phyloP scores from a whole-genome alignment of 495 filamentous ascomycete genomes.

The Trichoderma reesei region DNA sequence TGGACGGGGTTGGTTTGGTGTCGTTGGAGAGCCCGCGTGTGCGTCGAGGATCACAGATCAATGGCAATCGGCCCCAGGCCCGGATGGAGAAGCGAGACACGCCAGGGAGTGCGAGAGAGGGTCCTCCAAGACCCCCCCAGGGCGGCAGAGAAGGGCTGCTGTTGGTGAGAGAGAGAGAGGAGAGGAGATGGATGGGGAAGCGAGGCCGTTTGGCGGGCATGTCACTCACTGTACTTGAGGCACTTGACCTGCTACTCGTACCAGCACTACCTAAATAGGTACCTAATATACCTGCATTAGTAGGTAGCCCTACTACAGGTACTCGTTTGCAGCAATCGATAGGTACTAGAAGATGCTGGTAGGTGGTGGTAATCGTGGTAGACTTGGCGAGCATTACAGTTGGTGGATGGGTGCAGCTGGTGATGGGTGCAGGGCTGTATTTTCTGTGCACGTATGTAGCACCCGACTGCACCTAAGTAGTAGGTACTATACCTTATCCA shows the following conservation, averaged over 20 bases:
- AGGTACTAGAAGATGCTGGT: neutral
- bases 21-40: neutral
- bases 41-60: slow-evolving; percentile 1
- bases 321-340: too few species aligned
- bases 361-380: neutral
- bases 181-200: neutral
- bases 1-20: neutral
- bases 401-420: neutral
- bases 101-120: neutral
- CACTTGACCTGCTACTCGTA: too few species aligned
- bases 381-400: neutral
- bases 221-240: too few species aligned
- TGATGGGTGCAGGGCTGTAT: neutral
- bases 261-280: too few species aligned
- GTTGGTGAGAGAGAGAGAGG: neutral
- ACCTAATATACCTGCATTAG: too few species aligned
- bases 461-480: too few species aligned
- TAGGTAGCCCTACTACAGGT: too few species aligned
- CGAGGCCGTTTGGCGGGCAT: too few species aligned
- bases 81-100: slow-evolving; percentile 7
- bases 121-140: neutral
- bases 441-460: neutral
- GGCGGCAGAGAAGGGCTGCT: neutral
- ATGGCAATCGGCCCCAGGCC: neutral
- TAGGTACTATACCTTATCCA: too few species aligned